Evolutionary conservation across 202 grass and related monocot species (phyloP), one percentile per base, ranked within the genome.

Genomic region (Hordeum pubiflorum): DNA sequence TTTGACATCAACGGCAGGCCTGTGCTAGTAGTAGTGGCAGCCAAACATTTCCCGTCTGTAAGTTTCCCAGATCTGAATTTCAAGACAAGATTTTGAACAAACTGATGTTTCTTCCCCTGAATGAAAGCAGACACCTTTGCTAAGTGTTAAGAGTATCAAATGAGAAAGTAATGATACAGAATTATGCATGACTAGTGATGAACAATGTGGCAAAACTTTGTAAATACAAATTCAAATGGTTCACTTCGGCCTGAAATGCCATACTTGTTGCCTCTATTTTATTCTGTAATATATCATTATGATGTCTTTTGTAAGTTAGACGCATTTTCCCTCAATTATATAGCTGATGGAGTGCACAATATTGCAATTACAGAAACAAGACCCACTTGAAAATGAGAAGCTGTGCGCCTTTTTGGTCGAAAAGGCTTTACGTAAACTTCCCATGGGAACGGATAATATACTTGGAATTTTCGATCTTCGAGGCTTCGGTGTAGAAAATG

Each of bases 31-130:
- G 89, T 99, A 60, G 89, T 93, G 24, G 84, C 86, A 69, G 84
- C 91, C 40, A 98, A 93, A 57, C 88, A 94, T 93, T 93, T 98
- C 34, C 92, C 92, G 50, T 86, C 74, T 36, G 92, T 94, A 88
- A 64, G 77, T 81, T 79, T 54, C 29, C 50, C 46, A 80, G 10
- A 33, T 31, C 13, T 33, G 6, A 79, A 58, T 55, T 33, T 71
- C 37, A 1, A 23, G 52, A 69, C 21, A 60, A 71, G 18, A 17
- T 54, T 68, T 33, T 84, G 36, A 85, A 59, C 26, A 80, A 8
- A 44, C 15, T 24, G 20, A 52, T 76, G 38, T 68, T 56, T 1
- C 38, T 83, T 60, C 34, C 32, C 29, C 20, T 48, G 55, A 38
- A 78, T 62, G 27, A 72, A 39, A 32, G 4, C 23, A 22, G 0